Evolutionary conservation across 2,329 filamentous ascomycete genomes (phyloP).

Genomic region (Cytospora mali): DNA sequence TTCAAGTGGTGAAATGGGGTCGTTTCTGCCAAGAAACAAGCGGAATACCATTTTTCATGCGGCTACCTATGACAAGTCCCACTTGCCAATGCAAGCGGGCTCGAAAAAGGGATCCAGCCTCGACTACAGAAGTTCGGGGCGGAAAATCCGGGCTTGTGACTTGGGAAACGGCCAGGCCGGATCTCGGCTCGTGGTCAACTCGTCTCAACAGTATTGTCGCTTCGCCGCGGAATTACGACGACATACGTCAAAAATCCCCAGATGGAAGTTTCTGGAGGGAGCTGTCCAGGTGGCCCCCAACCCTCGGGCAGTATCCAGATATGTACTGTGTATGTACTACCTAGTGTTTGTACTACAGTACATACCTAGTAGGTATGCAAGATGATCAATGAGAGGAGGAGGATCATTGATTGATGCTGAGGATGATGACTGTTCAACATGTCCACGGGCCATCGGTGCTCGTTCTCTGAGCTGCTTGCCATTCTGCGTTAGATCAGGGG

Average conservation of each 20-base stretch:
- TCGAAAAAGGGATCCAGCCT: background rate
- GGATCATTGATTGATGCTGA: no score
- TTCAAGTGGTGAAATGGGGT: background rate
- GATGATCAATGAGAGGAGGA: no score
- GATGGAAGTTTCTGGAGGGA: background rate
- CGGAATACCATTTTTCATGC: background rate
- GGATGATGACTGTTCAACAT: background rate
- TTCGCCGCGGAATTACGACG: background rate
- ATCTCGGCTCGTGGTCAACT: slow-evolving; percentile 5
- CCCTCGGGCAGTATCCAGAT: background rate
- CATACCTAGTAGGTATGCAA: background rate
- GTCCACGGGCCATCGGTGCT: background rate
- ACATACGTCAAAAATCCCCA: background rate
- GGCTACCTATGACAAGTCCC: background rate
- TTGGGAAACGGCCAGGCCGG: slow-evolving; percentile 3
- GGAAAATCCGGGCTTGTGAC: background rate
- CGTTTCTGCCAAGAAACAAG: background rate
- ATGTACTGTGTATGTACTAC: no score
- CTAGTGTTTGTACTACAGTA: background rate
- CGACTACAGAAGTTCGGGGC: background rate
- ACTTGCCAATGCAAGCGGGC: no score
- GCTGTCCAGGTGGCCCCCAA: background rate
- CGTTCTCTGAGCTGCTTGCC: background rate
- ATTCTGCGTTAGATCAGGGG: background rate
- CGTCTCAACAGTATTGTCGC: slow-evolving; percentile 1